Base-by-base conservation (phyloP, 1,284 basidiomycete species). In the Trametes polyzona region DNA sequence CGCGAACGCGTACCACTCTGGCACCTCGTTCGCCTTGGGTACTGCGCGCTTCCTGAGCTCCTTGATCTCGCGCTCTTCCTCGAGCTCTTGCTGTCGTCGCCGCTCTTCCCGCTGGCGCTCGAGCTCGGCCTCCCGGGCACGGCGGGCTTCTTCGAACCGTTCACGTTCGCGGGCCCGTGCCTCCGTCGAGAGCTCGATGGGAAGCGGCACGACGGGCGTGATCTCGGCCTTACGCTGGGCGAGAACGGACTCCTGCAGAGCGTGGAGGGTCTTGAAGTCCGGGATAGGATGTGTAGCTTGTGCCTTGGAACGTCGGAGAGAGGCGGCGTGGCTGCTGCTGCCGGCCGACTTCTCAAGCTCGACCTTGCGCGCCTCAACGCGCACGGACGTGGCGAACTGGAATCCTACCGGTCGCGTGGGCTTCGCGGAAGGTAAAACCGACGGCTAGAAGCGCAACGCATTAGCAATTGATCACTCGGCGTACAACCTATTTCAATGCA, bases 1-100 rank as follows among this genome's bases (percentile, higher is more conserved):
- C 60, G 77, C 80, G 46, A 81, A 75, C 61, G 78, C 82, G 66
- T 91, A 91, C 88, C 88, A 91, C 61, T 84, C 84, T 9, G 88
- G 88, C 19, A 91, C 78, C 64, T 82, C 81, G 70, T 90, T 78
- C 50, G 88, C 88, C 71, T 77, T 83, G n/a, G 85, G 84, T 44
- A 90, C 74, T 11, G 85, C 79, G 59, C 76, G 79, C 74, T 76
- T 82, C 66, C 88, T 74, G 65, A 85, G 61, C 70, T 83, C 84
- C 69, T 67, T 78, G 53, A 86, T 69, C 74, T 83, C 83, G 67
- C 67, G 72, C 67, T 83, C 80, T 69, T 88, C 85, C 66, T 83
- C 76, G 63, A 77, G 75, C 69, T 77, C 83, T 62, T 73, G 71
- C 65, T 73, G 71, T 52, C 73, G 67, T 59, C 77, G 72, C 61